A percentile compares a stretch with the other conserved stretches of the same genome.
Evolutionary conservation across 768 basidiomycete species (phyloP).

Genomic region (Sporobolomyces pararoseus): DNA sequence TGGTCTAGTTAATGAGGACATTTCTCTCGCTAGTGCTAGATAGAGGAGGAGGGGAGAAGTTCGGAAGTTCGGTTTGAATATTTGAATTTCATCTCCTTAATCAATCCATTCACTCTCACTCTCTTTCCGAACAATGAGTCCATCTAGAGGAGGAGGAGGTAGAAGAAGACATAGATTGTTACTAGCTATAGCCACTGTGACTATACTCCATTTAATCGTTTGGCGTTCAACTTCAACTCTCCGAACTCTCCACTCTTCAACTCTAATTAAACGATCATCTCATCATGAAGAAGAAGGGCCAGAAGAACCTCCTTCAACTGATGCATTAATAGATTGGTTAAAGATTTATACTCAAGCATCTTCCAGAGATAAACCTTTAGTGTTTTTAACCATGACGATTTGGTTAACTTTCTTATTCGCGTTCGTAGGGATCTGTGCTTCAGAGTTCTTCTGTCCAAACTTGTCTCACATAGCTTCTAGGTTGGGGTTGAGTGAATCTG

Average conservation of each 20-base stretch:
- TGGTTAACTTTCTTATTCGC: constrained; percentile 94
- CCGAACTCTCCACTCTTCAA: background rate
- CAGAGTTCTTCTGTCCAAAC: constrained; percentile 97
- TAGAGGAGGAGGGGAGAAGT: background rate
- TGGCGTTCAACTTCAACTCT: constrained; percentile 13
- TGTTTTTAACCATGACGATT: constrained; percentile 62
- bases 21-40: background rate
- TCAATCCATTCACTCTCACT: too few relatives aligned
- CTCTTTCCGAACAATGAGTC: background rate
- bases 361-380: constrained; percentile 52
- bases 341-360: background rate
- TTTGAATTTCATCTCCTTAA: too few relatives aligned
- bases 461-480: constrained; percentile 74
- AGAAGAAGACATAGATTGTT: background rate
- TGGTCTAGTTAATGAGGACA: background rate
- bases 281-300: background rate
- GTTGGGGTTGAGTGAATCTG: constrained; percentile 82
- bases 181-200: constrained; percentile 9
- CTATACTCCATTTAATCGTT: constrained; percentile 11
- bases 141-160: background rate
- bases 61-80: too few relatives aligned
- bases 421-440: constrained; percentile 87
- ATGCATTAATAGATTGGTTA: constrained; percentile 35
- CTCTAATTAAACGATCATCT: too few relatives aligned
- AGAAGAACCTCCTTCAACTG: constrained; percentile 3